Base-by-base conservation (phyloP, 2,329 filamentous ascomycete genomes). In the Chaetothyriales sp. region DNA sequence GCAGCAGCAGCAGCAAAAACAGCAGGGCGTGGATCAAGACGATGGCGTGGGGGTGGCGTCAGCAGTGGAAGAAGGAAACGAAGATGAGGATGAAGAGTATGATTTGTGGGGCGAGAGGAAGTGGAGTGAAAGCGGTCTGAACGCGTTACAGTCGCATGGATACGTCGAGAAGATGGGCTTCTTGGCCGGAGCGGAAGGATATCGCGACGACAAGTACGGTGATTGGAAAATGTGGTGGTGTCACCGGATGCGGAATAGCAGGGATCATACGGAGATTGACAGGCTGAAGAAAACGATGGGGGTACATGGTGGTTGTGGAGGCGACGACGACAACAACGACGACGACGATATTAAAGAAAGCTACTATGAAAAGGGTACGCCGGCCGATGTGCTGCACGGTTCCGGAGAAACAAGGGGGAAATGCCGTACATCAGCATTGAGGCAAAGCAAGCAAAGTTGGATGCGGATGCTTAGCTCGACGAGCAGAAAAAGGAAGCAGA, bases 211-310 rank as follows among this genome's bases (percentile, higher is more conserved):
- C 1, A 5, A 40, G 33, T 15, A 40, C 33, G 33, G 10, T 61
- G 72, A 77, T 61, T 84, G 85, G 68, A 71, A 70, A 51, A 76
- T 86, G 25, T 81, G 78, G 1, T 94, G 87, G 86, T 89, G 83
- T 61, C 85, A 90, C 68, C 75, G 86, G 25, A 94, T 94, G 86
- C 74, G 74, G 63, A 85, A 79, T 52, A 90, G 86, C 10, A 71
- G 86, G 47, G 86, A 89, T 59, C 87, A 94, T 63, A 77, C 78
- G 1, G 85, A 89, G 70, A 72, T 89, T 1, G 73, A 75, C 0
- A 81, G 82, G 64, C 61, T 89, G 51, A 77, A 80, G 68, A 71
- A 77, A 59, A 66, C 86, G 10, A 65, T 88, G 25, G 29, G 29
- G 2, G 15, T 49, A 8, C 20, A n/a, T 20, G 13, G 10, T 15